These are phyloP conservation scores for Clavispora phyllophila DNA, from an alignment of 805 yeast species.

Conservation along the genomic window DNA sequence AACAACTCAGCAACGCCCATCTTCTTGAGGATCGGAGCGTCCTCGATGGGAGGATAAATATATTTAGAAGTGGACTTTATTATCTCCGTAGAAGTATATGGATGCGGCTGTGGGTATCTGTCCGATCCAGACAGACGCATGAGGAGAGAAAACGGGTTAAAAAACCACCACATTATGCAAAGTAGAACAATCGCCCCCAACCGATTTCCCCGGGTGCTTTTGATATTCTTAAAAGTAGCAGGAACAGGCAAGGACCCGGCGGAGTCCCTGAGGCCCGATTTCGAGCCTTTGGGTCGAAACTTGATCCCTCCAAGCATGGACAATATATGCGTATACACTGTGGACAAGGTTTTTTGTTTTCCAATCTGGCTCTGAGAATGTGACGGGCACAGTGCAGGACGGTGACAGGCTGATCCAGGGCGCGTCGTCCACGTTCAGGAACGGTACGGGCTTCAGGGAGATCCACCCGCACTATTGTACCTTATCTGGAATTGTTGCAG, in stretches of 20 bases:
- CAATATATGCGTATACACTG: background rate
- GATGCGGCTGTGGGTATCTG: conserved; percentile 29
- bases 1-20: conserved; percentile 50
- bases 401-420: background rate
- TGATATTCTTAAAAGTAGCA: conserved; percentile 1
- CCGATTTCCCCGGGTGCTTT: background rate
- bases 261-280: conserved; percentile 1
- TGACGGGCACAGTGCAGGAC: background rate
- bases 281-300: conserved; percentile 12
- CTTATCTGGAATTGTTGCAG: too few species aligned
- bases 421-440: too few species aligned
- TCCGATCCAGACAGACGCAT: background rate
- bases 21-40: conserved; percentile 57
- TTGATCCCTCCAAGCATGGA: conserved; percentile 8
- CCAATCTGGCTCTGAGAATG: background rate
- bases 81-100: conserved; percentile 25
- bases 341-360: background rate
- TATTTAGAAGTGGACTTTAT: conserved; percentile 47
- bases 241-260: conserved; percentile 10
- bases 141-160: conserved; percentile 5
- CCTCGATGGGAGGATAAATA: conserved; percentile 73
- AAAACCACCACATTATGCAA: conserved; percentile 9
- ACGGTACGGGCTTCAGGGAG: too few species aligned
- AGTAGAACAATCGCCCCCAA: background rate
- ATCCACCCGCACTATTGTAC: too few species aligned